phyloP scores from a whole-genome alignment of 2,329 filamentous ascomycete genomes.

The Amylocarpus encephaloides region DNA sequence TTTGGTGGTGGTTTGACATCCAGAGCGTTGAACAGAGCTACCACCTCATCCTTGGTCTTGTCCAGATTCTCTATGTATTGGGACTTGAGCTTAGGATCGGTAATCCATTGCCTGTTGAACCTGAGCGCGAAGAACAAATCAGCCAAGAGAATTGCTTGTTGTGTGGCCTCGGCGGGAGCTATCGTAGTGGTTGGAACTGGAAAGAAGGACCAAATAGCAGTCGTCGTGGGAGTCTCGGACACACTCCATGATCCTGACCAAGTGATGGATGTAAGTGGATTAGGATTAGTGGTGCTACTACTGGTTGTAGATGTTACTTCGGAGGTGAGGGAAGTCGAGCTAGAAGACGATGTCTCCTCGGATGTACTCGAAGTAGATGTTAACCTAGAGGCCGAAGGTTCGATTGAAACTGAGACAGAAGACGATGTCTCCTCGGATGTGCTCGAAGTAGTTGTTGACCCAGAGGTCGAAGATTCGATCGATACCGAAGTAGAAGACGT shows the following conservation, averaged over 20 bases:
- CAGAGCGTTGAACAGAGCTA: slow-evolving; percentile 4
- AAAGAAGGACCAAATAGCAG: neutral
- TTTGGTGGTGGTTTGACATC: neutral
- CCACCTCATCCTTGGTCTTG: slow-evolving; percentile 1
- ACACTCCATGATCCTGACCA: slow-evolving; percentile 1
- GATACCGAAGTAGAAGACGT: neutral
- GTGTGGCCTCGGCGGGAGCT: slow-evolving; percentile 4
- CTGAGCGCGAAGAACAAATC: slow-evolving; percentile 5
- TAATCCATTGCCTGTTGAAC: slow-evolving; percentile 9
- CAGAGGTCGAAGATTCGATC: neutral
- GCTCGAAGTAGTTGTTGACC: neutral
- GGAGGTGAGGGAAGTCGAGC: neutral
- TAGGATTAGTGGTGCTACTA: neutral
- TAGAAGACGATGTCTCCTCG: neutral
- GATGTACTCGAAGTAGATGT: neutral
- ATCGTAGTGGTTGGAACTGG: slow-evolving; percentile 3
- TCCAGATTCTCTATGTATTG: slow-evolving; percentile 8
- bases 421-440: neutral
- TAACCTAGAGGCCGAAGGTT: neutral
- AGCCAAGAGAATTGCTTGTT: slow-evolving; percentile 3
- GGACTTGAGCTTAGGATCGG: slow-evolving; percentile 6
- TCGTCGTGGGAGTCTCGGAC: neutral
- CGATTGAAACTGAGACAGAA: neutral
- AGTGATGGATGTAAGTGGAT: neutral
- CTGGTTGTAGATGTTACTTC: neutral